Conservation (phyloP, 306 rosid species). For the Psophocarpus tetragonolobus region DNA sequence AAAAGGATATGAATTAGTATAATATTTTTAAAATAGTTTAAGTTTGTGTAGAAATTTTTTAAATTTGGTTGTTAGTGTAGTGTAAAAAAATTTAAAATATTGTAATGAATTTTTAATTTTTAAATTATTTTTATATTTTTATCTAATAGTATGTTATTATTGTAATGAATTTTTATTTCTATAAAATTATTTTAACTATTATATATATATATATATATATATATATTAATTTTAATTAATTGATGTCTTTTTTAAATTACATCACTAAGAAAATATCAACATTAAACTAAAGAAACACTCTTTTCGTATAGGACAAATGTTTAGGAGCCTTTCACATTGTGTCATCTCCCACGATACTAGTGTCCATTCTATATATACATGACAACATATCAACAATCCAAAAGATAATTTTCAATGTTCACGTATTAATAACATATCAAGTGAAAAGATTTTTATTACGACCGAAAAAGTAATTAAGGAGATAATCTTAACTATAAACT, state of each 20-base stretch:
- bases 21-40: too few relatives aligned
- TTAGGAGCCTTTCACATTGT: neutral
- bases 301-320: neutral
- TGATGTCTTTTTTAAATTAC: too few relatives aligned
- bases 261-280: neutral
- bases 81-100: too few relatives aligned
- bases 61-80: too few relatives aligned
- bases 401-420: neutral
- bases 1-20: too few relatives aligned
- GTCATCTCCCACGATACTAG: neutral
- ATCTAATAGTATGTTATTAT: neutral
- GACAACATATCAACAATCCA: neutral
- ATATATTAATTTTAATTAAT: too few relatives aligned
- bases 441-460: neutral
- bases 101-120: too few relatives aligned
- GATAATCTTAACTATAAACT: neutral
- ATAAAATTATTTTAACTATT: neutral
- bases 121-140: too few relatives aligned
- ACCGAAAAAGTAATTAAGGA: neutral
- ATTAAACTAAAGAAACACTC: neutral
- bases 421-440: neutral
- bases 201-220: too few relatives aligned
- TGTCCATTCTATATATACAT: neutral
- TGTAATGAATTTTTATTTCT: neutral
- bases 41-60: too few relatives aligned